These are phyloP conservation scores for Chlorella variabilis DNA, from an alignment of 163 green algal species.

Conservation along the genomic window DNA sequence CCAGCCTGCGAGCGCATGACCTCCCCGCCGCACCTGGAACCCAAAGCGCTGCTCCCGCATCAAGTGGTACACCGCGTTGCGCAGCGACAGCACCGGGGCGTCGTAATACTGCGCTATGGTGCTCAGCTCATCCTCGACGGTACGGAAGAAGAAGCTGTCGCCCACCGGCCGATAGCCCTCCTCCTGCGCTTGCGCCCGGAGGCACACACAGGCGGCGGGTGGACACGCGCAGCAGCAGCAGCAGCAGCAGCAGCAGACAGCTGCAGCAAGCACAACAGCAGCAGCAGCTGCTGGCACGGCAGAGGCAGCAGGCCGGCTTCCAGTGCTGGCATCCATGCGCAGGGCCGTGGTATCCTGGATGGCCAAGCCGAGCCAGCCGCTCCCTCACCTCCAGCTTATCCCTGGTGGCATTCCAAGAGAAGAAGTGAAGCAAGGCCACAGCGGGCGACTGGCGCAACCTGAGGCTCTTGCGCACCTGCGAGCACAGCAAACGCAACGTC, in stretches of 20 bases:
- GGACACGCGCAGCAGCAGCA: not conserved
- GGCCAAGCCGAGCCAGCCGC: no score
- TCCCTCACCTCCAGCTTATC: conserved; percentile 12
- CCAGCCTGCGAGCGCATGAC: no score
- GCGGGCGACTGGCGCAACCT: conserved; percentile 17
- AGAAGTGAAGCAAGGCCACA: conserved; percentile 32
- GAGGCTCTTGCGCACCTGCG: conserved; percentile 22
- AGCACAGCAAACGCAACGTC: not conserved
- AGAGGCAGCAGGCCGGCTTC: no score
- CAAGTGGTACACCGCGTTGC: conserved; percentile 32
- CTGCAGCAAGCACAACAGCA: no score
- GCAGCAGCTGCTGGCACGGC: no score
- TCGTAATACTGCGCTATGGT: conserved; percentile 25
- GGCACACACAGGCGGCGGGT: not conserved
- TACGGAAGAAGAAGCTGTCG: conserved; percentile 20
- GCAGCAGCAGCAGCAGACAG: no score
- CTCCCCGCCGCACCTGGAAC: conserved; percentile 8
- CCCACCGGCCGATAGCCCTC: not conserved
- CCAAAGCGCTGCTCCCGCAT: conserved; percentile 17
- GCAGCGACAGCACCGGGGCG: conserved; percentile 16
- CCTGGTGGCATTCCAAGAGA: conserved; percentile 24
- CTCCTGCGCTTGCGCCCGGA: not conserved
- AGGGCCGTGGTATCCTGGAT: no score
- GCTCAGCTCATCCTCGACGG: conserved; percentile 26
- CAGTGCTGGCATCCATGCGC: no score